Evolutionary conservation across 768 basidiomycete species (phyloP).

Genomic region (Scleroderma bovista): DNA sequence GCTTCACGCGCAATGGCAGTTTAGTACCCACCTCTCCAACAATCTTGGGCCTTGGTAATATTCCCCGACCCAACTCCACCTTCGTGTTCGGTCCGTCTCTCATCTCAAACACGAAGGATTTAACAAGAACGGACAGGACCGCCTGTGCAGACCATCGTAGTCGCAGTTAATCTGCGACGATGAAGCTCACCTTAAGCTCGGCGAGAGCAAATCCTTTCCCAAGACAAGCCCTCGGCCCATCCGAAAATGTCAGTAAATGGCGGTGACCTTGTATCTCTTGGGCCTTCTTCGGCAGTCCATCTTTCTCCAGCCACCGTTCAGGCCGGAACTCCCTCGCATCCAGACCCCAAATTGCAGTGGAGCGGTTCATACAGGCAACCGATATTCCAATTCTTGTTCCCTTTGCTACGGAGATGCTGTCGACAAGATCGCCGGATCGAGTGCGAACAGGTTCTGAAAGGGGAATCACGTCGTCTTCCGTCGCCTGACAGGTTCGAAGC

Average conservation of each 20-base stretch:
- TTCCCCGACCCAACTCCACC: conserved; percentile 2
- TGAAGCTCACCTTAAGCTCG: conserved; percentile 24
- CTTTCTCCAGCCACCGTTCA: conserved; percentile 52
- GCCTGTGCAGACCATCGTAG: conserved; percentile 22
- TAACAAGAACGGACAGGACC: conserved; percentile 37
- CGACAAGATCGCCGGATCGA: conserved; percentile 33
- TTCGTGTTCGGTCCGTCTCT: conserved; percentile 31
- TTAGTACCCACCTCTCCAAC: conserved; percentile 18
- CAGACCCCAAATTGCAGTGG: conserved; percentile 55
- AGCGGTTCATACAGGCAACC: conserved; percentile 43
- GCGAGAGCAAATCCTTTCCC: conserved; percentile 44
- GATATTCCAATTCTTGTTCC: conserved; percentile 42
- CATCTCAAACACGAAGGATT: conserved; percentile 31
- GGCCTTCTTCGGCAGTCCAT: conserved; percentile 21
- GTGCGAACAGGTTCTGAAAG: conserved; percentile 44
- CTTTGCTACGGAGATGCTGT: conserved; percentile 42
- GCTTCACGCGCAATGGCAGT: conserved; percentile 17
- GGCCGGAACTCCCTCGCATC: conserved; percentile 56
- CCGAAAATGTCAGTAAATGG: conserved; percentile 47
- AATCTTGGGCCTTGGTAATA: conserved; percentile 8
- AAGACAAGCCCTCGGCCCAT: conserved; percentile 47
- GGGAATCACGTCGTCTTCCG: conserved; percentile 54
- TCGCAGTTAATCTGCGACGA: conserved; percentile 5
- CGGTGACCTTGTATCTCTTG: conserved; percentile 44
- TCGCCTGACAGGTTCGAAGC: conserved; percentile 28